Evolutionary conservation across 192 early-diverging fungal genomes (phyloP).

Genomic region (Entomortierella parvispora): DNA sequence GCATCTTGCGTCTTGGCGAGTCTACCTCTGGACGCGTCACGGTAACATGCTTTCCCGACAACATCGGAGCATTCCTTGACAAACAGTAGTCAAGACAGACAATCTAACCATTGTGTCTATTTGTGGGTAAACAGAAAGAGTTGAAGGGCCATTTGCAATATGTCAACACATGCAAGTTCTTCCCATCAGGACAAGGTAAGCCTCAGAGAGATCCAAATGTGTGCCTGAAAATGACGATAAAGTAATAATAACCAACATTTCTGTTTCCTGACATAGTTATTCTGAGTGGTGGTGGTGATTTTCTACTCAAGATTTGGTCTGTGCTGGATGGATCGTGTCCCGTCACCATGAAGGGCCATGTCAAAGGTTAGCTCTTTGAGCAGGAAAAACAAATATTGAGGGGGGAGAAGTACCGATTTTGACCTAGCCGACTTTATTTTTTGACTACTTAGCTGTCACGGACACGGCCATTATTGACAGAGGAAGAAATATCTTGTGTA

Average conservation of each 20-base stretch:
- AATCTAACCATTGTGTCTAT: no score
- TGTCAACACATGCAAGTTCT: slow-evolving; percentile 72
- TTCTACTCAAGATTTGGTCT: slow-evolving; percentile 79
- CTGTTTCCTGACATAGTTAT: slow-evolving; percentile 54
- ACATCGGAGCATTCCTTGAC: no score
- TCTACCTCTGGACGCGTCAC: slow-evolving; percentile 44
- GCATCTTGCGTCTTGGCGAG: slow-evolving; percentile 52
- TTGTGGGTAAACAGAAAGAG: no score
- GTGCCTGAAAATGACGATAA: no score
- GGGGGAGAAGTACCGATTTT: not conserved
- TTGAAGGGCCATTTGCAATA: slow-evolving; percentile 76
- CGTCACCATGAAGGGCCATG: slow-evolving; percentile 76
- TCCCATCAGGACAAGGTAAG: slow-evolving; percentile 78
- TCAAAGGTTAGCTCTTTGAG: slow-evolving; percentile 42
- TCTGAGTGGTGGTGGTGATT: slow-evolving; percentile 74
- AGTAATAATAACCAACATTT: not conserved
- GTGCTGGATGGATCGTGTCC: slow-evolving; percentile 79
- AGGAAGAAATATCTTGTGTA: slow-evolving; percentile 77
- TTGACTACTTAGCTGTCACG: slow-evolving; percentile 55
- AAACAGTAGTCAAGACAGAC: no score
- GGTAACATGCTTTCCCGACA: slow-evolving; percentile 50
- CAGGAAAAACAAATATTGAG: not conserved
- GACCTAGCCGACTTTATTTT: not conserved
- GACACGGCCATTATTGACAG: slow-evolving; percentile 71
- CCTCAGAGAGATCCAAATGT: no score